Evolutionary conservation across 2,329 filamentous ascomycete genomes (phyloP), one percentile per base, ranked within the genome.

Genomic region (Talaromyces sp.): DNA sequence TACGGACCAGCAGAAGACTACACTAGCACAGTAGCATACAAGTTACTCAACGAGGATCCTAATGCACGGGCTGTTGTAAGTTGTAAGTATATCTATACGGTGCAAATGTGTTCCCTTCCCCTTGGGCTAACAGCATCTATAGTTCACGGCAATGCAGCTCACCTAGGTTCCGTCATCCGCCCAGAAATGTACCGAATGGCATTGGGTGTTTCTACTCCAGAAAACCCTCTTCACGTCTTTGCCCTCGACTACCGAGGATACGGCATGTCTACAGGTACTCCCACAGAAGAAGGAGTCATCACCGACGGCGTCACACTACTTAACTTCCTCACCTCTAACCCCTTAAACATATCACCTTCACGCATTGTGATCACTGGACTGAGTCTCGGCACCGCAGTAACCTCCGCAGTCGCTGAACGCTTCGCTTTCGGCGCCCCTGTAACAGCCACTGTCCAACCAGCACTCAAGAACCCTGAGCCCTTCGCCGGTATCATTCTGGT

Each of bases 211-310:
- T 90, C 90, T 1, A 85, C 85, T 0, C 88, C 83, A 0, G 82
- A 85, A 64, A 86, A 78, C 58, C 80, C 80, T 1, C 72, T 93
- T 63, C 93, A 97, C 73, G 86, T 97, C 52, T 82, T 97, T n/a
- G 87, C 92, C 45, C 88, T 97, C 71, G 93, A 97, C 81, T 97
- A 97, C 78, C 90, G 93, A 19, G 93, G 93, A 7, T 97, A 92
- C 70, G 93, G 93, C 0, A 84, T 86, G 45, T 95, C 91, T 9
- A 91, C 89, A 0, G 92, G 94, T n/a, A 80, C 78, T 3, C 94
- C 94, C 0, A 89, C 88, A 0, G 94, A 98, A 79, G 80, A 85
- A 41, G 94, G 94, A 0, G 80, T 98, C 8, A 91, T 96, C 63
- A 86, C 86, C 4, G 94, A 98, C 74, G 92, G 89, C 17, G 82